These are phyloP conservation scores for Pseudocohnilembus persalinus DNA, from an alignment of 169 alveolate species.

Conservation along the genomic window DNA sequence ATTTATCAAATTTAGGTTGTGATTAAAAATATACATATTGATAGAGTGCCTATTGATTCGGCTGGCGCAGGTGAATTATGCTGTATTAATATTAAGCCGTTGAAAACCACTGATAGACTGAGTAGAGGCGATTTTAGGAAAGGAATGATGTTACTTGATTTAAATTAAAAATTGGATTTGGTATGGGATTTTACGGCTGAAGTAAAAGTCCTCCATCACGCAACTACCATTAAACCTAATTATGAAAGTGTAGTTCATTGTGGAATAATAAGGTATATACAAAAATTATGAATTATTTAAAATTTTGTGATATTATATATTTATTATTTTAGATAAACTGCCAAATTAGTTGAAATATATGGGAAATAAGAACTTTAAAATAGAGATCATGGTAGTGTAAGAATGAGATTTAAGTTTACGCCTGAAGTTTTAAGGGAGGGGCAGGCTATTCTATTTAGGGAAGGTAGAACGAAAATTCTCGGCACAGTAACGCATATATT, in stretches of 20 bases:
- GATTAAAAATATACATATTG: slow-evolving; percentile 74
- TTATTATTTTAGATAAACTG: slow-evolving; percentile 56
- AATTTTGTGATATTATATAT: not conserved
- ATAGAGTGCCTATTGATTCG: slow-evolving; percentile 66
- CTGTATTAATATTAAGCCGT: slow-evolving; percentile 70
- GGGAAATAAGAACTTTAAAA: slow-evolving; percentile 65
- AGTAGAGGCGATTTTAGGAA: slow-evolving; percentile 65
- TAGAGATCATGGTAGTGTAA: slow-evolving; percentile 76
- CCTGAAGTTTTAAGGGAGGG: slow-evolving; percentile 78
- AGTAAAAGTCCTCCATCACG: slow-evolving; percentile 79
- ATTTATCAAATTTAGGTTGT: slow-evolving; percentile 62
- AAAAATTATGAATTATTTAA: no score
- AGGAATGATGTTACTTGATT: slow-evolving; percentile 80
- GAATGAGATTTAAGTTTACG: slow-evolving; percentile 73
- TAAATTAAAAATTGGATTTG: slow-evolving; percentile 45
- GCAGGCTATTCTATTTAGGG: slow-evolving; percentile 76
- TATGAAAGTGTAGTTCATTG: slow-evolving; percentile 84
- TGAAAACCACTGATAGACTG: slow-evolving; percentile 62
- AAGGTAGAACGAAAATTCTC: slow-evolving; percentile 85
- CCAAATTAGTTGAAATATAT: slow-evolving; percentile 58
- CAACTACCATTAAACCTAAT: slow-evolving; percentile 73
- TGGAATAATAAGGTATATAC: slow-evolving; percentile 65
- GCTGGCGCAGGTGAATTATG: slow-evolving; percentile 77
- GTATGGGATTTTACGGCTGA: slow-evolving; percentile 80
- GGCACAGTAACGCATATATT: slow-evolving; percentile 67